phyloP scores from a whole-genome alignment of 1,139 yeast genomes.

The Meyerozyma guilliermondii region DNA sequence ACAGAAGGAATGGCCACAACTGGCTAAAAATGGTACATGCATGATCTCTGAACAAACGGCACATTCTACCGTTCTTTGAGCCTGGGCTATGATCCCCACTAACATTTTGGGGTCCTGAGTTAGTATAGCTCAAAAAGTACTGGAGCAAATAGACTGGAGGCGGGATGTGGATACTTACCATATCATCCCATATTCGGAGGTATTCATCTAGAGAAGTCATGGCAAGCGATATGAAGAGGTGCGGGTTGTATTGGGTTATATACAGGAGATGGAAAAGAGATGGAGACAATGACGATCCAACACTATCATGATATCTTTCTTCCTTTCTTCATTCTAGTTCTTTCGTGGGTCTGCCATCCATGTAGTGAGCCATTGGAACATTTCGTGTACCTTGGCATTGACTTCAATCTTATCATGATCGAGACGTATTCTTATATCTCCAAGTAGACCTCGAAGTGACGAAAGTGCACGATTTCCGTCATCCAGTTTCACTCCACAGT shows the following conservation, averaged over 20 bases:
- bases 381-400: constrained; percentile 12
- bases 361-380: constrained; percentile 20
- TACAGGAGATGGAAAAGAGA: constrained; percentile 4
- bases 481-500: too few species aligned
- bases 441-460: constrained; percentile 26
- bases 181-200: constrained; percentile 10
- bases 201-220: constrained; percentile 2
- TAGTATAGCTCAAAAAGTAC: constrained; percentile 8
- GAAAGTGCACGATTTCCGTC: constrained; percentile 10
- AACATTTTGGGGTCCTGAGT: constrained; percentile 12
- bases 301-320: too few species aligned
- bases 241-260: constrained; percentile 3
- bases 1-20: constrained; percentile 45
- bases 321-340: background rate
- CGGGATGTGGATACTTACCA: constrained; percentile 9
- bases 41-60: constrained; percentile 41
- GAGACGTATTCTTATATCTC: constrained; percentile 27
- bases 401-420: constrained; percentile 26
- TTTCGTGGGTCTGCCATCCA: constrained; percentile 17
- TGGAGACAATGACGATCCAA: too few species aligned
- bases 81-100: constrained; percentile 17
- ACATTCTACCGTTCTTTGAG: constrained; percentile 30
- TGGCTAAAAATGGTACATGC: constrained; percentile 38
- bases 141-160: background rate
- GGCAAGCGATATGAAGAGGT: background rate